Evolutionary conservation across 441 rosid genomes (phyloP), one percentile per base, ranked within the genome.

Genomic region (Hypseocharis bilobata): DNA sequence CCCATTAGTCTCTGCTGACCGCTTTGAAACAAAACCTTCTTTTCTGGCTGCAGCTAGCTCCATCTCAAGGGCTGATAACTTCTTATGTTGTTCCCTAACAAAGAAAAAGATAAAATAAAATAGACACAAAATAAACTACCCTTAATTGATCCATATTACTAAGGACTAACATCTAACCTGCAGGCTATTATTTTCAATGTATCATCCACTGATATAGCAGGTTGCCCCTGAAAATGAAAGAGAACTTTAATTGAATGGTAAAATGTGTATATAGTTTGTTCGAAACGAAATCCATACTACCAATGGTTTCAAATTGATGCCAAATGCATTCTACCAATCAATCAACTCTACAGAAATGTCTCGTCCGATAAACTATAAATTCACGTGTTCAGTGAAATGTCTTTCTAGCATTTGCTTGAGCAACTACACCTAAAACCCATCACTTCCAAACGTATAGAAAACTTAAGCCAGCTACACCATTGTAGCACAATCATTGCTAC

Each of bases 11-110:
- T 74, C 86, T 28, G 64, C 59, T 1, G 74, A 77, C 10, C 4
- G 65, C 70, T 77, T 88, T 14, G 88, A 71, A 65, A 71, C 63
- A 75, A 86, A 93, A 3, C 99, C 98, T 73, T 84, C 88, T 65
- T 81, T 83, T 64, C 79, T 81, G 4, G 91, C 96, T 4, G 77
- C 74, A 70, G 88, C 81, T 70, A 93, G 52, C 70, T 91, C 92
- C 75, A 71, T 82, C 78, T 87, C 88, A 58, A 93, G 84, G 44
- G 84, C 84, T 63, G 90, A 78, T 45, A 88, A 65, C 72, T 76
- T 87, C 79, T 88, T 93, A 61, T 77, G 85, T 70, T 93, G 92
- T 83, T 91, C 97, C 88, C 99, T 93, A 77, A 11, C 60, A 73
- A 64, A 76, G 22, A 60, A 66, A 63, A 27, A 8, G 8, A 62